A percentile compares a stretch with the other conserved stretches of the same genome.
phyloP scores from a whole-genome alignment of 768 basidiomycete species.

The Trametes villosa region DNA sequence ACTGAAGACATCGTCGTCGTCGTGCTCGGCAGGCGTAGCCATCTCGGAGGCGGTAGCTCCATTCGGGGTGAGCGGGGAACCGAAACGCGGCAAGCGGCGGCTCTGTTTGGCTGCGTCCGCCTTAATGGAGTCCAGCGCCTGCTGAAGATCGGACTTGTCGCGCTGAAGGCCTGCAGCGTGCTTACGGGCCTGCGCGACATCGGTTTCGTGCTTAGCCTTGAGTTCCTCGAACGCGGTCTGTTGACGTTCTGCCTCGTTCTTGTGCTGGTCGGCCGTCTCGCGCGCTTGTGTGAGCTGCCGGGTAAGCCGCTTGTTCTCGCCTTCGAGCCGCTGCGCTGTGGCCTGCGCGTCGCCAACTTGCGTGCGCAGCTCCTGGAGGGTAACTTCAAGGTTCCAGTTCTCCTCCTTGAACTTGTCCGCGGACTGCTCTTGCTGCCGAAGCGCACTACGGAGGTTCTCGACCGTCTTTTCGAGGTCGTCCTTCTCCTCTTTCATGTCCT shows the following conservation, averaged over 20 bases:
- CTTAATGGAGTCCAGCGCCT: slow-evolving; percentile 75
- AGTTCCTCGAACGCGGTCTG: slow-evolving; percentile 66
- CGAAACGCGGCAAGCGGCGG: slow-evolving; percentile 64
- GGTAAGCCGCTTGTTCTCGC: slow-evolving; percentile 81
- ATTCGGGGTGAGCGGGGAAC: slow-evolving; percentile 76
- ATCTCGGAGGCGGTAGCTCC: slow-evolving; percentile 37
- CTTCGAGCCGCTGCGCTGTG: slow-evolving; percentile 69
- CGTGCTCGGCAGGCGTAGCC: slow-evolving; percentile 60
- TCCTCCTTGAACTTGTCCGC: slow-evolving; percentile 96
- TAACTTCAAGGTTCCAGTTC: slow-evolving; percentile 98
- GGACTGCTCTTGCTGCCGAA: slow-evolving; percentile 76
- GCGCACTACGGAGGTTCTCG: slow-evolving; percentile 71
- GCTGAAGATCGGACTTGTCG: slow-evolving; percentile 92
- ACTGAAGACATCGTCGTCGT: slow-evolving; percentile 70
- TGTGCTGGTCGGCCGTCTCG: slow-evolving; percentile 81
- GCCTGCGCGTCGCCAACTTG: slow-evolving; percentile 70
- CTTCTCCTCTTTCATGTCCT: slow-evolving; percentile 90
- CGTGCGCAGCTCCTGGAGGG: slow-evolving; percentile 81
- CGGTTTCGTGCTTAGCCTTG: slow-evolving; percentile 92
- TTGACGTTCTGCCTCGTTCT: slow-evolving; percentile 82
- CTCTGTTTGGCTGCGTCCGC: slow-evolving; percentile 70
- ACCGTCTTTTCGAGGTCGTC: slow-evolving; percentile 83
- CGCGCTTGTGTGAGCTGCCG: slow-evolving; percentile 73
- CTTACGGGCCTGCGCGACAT: slow-evolving; percentile 89
- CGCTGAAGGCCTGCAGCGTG: slow-evolving; percentile 85